These are phyloP conservation scores for Eucalyptus microcorys DNA, from an alignment of 345 rosid genomes.

Conservation along the genomic window DNA sequence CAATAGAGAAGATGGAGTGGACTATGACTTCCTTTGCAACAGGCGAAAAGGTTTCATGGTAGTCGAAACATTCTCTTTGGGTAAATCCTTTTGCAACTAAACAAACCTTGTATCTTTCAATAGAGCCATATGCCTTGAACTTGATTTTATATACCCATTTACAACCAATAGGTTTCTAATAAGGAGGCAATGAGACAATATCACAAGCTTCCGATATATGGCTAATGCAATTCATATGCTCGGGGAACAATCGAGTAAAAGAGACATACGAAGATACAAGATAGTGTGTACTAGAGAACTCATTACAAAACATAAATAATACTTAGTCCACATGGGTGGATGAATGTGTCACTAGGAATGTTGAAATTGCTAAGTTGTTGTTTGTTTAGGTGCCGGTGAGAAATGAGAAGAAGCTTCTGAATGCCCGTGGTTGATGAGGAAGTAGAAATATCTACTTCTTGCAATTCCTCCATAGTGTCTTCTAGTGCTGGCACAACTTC, in stretches of 20 bases:
- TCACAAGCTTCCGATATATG: neutral
- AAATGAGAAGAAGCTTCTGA: too few relatives aligned
- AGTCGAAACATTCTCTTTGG: neutral
- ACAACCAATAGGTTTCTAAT: neutral
- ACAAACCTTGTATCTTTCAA: neutral
- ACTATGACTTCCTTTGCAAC: neutral
- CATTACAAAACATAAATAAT: too few relatives aligned
- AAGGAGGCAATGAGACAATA: neutral
- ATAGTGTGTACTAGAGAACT: too few relatives aligned
- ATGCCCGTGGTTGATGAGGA: too few relatives aligned
- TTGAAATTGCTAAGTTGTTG: too few relatives aligned
- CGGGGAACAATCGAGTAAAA: fast-evolving
- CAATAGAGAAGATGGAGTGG: neutral
- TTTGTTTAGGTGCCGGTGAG: too few relatives aligned
- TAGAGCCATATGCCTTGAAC: neutral
- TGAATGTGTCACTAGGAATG: too few relatives aligned
- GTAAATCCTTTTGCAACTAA: neutral
- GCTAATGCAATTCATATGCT: neutral
- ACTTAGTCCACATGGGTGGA: too few relatives aligned
- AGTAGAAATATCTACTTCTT: too few relatives aligned
- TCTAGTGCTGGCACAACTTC: too few relatives aligned
- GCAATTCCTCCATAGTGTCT: too few relatives aligned
- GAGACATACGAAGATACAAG: too few relatives aligned
- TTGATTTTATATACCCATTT: neutral
- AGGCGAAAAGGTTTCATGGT: neutral